Percentiles rank a stretch among this genome's conserved stretches.
Evolutionary conservation across 441 rosid genomes (phyloP).

Genomic region (Gossypium gossypioides): DNA sequence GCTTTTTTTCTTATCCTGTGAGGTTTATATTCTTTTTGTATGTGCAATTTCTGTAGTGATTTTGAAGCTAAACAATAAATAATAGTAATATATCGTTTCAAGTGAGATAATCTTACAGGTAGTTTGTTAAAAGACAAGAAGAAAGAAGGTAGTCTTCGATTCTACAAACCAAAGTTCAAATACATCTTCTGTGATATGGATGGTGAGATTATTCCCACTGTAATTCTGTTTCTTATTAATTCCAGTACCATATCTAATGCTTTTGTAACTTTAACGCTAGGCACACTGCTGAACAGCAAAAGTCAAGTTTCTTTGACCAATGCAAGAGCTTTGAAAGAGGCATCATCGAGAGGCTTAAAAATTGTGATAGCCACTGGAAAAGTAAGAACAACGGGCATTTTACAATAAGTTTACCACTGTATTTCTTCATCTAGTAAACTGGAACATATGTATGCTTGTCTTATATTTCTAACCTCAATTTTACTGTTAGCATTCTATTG

Average conservation of each 20-base stretch:
- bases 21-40: not conserved
- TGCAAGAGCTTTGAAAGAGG: slow-evolving; percentile 78
- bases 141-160: slow-evolving; percentile 69
- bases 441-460: not conserved
- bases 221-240: slow-evolving; percentile 12
- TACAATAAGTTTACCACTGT: not conserved
- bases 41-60: slow-evolving; percentile 3
- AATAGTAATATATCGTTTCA: slow-evolving; percentile 1
- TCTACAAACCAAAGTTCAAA: slow-evolving; percentile 81
- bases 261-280: slow-evolving; percentile 29
- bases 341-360: slow-evolving; percentile 69
- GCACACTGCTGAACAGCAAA: slow-evolving; percentile 73
- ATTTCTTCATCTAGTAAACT: not conserved
- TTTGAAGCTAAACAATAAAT: slow-evolving; percentile 1
- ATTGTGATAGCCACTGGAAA: slow-evolving; percentile 89
- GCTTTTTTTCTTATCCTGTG: not conserved
- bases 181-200: slow-evolving; percentile 96
- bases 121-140: slow-evolving; percentile 66
- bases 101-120: slow-evolving; percentile 32
- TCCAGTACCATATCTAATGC: slow-evolving; percentile 18
- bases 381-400: slow-evolving; percentile 29
- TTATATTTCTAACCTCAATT: not conserved
- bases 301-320: slow-evolving; percentile 54
- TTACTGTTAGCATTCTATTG: not conserved
- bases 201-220: slow-evolving; percentile 43